A percentile compares a stretch with the other conserved stretches of the same genome.
Conservation (phyloP, 345 rosid genomes). For the Physaria fendleri region DNA sequence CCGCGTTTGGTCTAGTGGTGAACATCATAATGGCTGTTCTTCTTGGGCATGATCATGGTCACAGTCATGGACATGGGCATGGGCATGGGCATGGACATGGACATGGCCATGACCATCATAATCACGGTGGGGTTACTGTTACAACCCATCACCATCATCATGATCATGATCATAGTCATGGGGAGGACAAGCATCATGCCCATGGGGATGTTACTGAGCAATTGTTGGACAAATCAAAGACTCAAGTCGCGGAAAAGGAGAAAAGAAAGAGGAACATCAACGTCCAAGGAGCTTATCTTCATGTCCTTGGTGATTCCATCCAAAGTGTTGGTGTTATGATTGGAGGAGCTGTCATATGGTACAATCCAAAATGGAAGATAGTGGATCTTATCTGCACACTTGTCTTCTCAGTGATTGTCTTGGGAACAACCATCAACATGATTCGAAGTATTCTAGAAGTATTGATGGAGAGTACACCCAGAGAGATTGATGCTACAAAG, state of each 20-base stretch:
- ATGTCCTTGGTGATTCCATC: conserved; percentile 52
- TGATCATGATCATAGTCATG: conserved; percentile 22
- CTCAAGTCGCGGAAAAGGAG: conserved; percentile 38
- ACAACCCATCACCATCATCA: conserved; percentile 18
- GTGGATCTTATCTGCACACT: conserved; percentile 56
- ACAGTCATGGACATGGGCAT: conserved; percentile 6
- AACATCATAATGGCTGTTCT: neutral
- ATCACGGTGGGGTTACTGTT: no score
- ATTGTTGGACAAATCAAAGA: no score
- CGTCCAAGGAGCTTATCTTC: conserved; percentile 67
- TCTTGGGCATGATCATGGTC: neutral
- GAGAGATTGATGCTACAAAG: conserved; percentile 33
- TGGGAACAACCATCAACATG: conserved; percentile 43
- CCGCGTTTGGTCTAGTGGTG: neutral
- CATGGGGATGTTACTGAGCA: no score
- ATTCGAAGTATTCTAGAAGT: conserved; percentile 37
- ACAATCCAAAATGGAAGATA: conserved; percentile 42
- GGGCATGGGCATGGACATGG: conserved; percentile 8
- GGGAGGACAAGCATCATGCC: no score
- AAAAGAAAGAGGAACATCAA: conserved; percentile 50
- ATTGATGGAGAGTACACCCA: conserved; percentile 54
- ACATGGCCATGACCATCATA: neutral
- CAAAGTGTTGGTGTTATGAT: conserved; percentile 66
- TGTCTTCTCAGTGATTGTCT: conserved; percentile 40
- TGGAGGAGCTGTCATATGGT: conserved; percentile 57